Base-by-base conservation (phyloP, 805 yeast genomes). In the Myxozyma neotropica region DNA sequence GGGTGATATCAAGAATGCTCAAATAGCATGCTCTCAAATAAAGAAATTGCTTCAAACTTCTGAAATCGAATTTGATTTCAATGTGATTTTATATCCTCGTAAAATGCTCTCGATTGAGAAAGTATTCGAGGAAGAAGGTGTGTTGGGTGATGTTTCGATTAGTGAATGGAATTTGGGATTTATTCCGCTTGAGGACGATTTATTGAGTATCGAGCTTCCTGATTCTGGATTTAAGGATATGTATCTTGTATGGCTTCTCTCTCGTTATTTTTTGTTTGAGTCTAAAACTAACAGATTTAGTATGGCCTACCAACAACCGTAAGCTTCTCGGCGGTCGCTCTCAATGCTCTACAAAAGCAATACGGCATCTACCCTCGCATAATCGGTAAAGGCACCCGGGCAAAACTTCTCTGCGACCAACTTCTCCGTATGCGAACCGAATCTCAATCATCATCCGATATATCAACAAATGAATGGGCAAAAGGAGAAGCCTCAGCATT, bases 331-430 rank as follows among this genome's bases (percentile, higher is more conserved):
- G 81, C 88, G 0, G 72, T 78, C 31, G 74, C 83, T 0, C 67
- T 88, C 38, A 71, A 85, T 15, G 73, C 76, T 24, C 59, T 86
- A 12, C 78, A 81, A 51, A 58, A 70, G 2, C 36, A 64, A 53
- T 82, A 73, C 54, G 80, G 76, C 36, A 75, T 72, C 58, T 73
- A 85, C 31, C 84, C 85, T 40, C 82, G 84, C 58, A 72, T 80
- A 2, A 83, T 78, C 46, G 80, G 84, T 13, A 82, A 86, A 66
- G 96, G 96, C 0, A 74, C 77, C 27, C 76, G 78, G 50, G 78
- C 92, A 0, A 71, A 75, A 26, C 73, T 79, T 23, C 75, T 88
- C 39, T 77, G 81, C 49, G 77, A 78, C 8, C 70, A 81, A 1
- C 55, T 74, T n/a, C 61, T 71, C 15, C 64, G 69, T 5, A 58